Evolutionary conservation across 2,329 filamentous ascomycete species (phyloP).

Genomic region (Paraphoma chrysanthemicola): DNA sequence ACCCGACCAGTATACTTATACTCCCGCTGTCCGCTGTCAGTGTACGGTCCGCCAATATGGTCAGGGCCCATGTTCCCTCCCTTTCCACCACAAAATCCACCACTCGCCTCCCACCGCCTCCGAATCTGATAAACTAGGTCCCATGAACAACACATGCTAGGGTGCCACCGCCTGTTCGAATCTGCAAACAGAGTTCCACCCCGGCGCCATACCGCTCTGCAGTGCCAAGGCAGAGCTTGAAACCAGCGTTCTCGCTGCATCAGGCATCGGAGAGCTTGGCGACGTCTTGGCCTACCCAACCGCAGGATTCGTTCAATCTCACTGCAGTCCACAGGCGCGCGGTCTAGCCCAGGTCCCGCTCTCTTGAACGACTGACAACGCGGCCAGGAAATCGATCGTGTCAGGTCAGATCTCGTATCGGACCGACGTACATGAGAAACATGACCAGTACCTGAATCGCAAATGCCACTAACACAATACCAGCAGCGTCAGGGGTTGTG

Average conservation of each 20-base stretch:
- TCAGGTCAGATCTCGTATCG: not conserved
- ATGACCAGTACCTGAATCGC: not conserved
- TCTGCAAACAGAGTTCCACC: constrained; percentile 4
- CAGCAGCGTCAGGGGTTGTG: not conserved
- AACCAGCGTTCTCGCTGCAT: constrained; percentile 1
- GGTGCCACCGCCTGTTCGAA: too few relatives aligned
- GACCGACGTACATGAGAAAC: not conserved
- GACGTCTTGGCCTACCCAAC: not conserved
- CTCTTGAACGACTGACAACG: too few relatives aligned
- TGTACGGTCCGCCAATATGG: constrained; percentile 1
- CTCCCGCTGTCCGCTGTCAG: not conserved
- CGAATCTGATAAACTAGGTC: constrained; percentile 1
- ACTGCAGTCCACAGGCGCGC: not conserved
- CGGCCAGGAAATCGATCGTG: not conserved
- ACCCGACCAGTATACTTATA: constrained; percentile 18
- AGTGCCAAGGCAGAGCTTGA: constrained; percentile 4
- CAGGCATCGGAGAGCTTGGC: not conserved
- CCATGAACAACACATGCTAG: not conserved
- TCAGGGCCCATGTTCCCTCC: not conserved
- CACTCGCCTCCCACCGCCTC: too few relatives aligned
- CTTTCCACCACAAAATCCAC: not conserved
- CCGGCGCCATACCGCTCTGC: constrained; percentile 6
- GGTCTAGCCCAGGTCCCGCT: too few relatives aligned
- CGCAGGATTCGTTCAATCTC: not conserved
- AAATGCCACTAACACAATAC: not conserved